Conservation (phyloP, 805 yeast species). For the Lachancea sp. region DNA sequence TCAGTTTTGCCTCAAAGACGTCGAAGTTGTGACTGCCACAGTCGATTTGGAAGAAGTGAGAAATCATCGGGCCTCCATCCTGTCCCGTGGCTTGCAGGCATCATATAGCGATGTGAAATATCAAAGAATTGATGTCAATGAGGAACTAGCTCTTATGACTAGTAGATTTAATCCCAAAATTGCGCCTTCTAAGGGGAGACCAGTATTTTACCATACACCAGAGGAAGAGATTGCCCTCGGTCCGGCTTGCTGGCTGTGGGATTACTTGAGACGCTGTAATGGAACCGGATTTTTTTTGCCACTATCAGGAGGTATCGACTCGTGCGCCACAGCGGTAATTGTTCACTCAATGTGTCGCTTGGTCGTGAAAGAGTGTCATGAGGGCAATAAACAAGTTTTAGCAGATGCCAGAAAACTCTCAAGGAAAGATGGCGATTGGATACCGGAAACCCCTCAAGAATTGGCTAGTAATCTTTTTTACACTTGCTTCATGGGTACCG, state of each 20-base stretch:
- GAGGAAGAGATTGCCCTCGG: slow-evolving; percentile 97
- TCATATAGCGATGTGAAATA: slow-evolving; percentile 32
- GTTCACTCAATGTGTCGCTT: slow-evolving; percentile 91
- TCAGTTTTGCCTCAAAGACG: slow-evolving; percentile 85
- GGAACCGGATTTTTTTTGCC: slow-evolving; percentile 93
- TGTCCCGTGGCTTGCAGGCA: slow-evolving; percentile 73
- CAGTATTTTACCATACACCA: slow-evolving; percentile 64
- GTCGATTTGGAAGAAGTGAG: slow-evolving; percentile 90
- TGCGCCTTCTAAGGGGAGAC: slow-evolving; percentile 47
- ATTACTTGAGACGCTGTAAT: slow-evolving; percentile 82
- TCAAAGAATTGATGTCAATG: slow-evolving; percentile 53
- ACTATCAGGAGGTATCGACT: slow-evolving; percentile 93
- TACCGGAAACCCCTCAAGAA: slow-evolving; percentile 70
- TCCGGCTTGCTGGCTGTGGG: slow-evolving; percentile 99
- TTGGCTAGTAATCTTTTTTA: slow-evolving; percentile 73
- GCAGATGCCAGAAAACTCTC: slow-evolving; percentile 67
- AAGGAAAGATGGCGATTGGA: slow-evolving; percentile 47
- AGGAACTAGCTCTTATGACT: slow-evolving; percentile 58
- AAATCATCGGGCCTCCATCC: slow-evolving; percentile 60
- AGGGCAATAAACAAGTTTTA: slow-evolving; percentile 72
- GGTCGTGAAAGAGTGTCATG: slow-evolving; percentile 60
- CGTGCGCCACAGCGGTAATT: slow-evolving; percentile 94
- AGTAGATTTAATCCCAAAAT: slow-evolving; percentile 55
- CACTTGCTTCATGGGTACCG: slow-evolving; percentile 93
- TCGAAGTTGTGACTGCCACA: slow-evolving; percentile 93